Evolutionary conservation across 2,329 filamentous ascomycete genomes (phyloP), one percentile per base, ranked within the genome.

Genomic region (Fusarium chlamydosporum): DNA sequence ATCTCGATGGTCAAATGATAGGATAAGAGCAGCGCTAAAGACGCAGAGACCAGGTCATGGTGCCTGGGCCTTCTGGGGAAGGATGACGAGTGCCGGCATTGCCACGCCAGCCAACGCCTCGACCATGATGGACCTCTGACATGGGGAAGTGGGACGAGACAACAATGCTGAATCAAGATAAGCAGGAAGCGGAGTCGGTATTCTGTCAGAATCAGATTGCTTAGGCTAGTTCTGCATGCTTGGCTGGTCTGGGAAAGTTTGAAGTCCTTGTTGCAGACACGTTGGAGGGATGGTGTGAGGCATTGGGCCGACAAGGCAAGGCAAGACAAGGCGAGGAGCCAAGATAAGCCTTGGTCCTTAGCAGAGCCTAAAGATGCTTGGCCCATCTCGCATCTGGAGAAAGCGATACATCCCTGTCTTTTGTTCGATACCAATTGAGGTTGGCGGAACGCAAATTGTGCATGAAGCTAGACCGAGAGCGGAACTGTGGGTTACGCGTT

Each of bases 1-100:
- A 65, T 55, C 38, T 54, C 41, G 61, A 55, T 52, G 66, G 61
- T 70, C 66, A 68, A 68, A 67, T 70, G 66, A 68, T 68, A 65
- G 56, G 55, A 56, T 26, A 45, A 50, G 52, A 61, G 46, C 18
- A 48, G 40, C 51, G 41, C 61, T 70, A 68, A 47, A 12, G 41
- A 31, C 38, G 64, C 38, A 57, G 34, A 40, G 63, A 42, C 54
- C 61, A 67, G 54, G 61, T 61, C 58, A 42, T 65, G 45, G 65
- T 56, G 54, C 54, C 59, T 70, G 66, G 53, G 27, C n/a, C 56
- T 56, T 64, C 65, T 68, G 52, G 47, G 54, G 41, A 52, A 48
- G 34, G 45, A 43, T 67, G 61, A 70, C 45, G 66, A 67, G 51
- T 67, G 48, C 56, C 66, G 66, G 53, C 48, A 56, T 57, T 52